Percentiles rank a stretch among this genome's conserved stretches.
phyloP scores from a whole-genome alignment of 192 early-diverging fungal species.

The Linnemannia elongata region DNA sequence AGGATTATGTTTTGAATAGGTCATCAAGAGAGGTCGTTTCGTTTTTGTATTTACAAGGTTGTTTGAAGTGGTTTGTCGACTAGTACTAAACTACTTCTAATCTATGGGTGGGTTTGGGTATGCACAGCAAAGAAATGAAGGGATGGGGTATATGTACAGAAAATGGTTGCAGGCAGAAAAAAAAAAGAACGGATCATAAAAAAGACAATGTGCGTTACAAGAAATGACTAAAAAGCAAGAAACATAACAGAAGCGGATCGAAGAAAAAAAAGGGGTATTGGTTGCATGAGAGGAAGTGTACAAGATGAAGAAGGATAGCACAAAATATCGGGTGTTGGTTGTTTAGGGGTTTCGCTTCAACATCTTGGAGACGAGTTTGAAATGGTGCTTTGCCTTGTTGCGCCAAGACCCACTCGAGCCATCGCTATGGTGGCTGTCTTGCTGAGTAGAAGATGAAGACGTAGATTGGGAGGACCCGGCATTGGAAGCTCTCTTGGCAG shows the following conservation, averaged over 20 bases:
- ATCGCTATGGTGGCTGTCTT: neutral
- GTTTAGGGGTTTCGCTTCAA: slow-evolving; percentile 49
- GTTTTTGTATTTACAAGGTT: slow-evolving; percentile 7
- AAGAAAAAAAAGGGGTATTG: neutral
- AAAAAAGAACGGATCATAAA: neutral
- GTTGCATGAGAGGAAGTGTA: neutral
- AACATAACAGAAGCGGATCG: neutral
- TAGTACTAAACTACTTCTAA: slow-evolving; percentile 6
- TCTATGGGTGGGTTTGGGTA: neutral
- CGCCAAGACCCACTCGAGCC: slow-evolving; percentile 38
- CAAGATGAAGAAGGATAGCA: slow-evolving; percentile 3
- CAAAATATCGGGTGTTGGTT: neutral
- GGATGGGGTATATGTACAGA: neutral
- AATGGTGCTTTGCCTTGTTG: slow-evolving; percentile 45
- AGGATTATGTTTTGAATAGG: neutral
- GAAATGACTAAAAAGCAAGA: neutral
- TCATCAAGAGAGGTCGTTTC: slow-evolving; percentile 4
- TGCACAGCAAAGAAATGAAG: slow-evolving; percentile 1
- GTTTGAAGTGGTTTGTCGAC: neutral
- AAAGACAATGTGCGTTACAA: neutral
- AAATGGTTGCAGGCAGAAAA: neutral
- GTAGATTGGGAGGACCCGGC: slow-evolving; percentile 34
- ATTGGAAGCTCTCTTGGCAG: slow-evolving; percentile 44
- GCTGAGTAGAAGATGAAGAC: neutral
- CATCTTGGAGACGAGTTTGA: slow-evolving; percentile 55